These are phyloP conservation scores for Lenzites betulinus DNA, from an alignment of 768 basidiomycete species.

Conservation along the genomic window DNA sequence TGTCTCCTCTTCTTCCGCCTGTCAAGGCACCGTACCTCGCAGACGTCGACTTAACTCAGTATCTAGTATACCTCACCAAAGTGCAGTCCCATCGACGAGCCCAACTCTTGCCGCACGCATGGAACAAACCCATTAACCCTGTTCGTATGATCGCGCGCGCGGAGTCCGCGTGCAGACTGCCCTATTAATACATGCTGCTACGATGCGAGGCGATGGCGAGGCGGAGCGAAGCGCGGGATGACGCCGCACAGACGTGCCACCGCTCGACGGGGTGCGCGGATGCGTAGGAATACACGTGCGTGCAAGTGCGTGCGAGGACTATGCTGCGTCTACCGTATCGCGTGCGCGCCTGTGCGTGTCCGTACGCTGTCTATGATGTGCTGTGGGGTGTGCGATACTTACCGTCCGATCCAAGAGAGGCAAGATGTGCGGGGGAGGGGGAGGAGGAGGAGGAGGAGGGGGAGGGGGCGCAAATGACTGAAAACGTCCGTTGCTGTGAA, in stretches of 20 bases:
- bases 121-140: not conserved
- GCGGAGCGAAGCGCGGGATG: not conserved
- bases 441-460: too few relatives aligned
- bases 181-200: not conserved
- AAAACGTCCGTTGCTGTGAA: not conserved
- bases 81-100: too few relatives aligned
- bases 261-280: not conserved
- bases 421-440: too few relatives aligned
- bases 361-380: not conserved
- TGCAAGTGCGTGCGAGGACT: slow-evolving; percentile 2
- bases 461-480: not conserved
- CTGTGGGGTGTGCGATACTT: not conserved
- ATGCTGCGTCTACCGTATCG: slow-evolving; percentile 14
- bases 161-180: not conserved
- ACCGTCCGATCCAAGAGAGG: not conserved
- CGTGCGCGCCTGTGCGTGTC: slow-evolving; percentile 1
- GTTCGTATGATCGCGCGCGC: not conserved
- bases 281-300: slow-evolving; percentile 12
- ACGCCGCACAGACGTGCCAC: not conserved
- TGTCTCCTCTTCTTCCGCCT: too few relatives aligned
- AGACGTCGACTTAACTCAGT: too few relatives aligned
- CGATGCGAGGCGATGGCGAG: not conserved
- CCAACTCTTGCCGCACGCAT: too few relatives aligned
- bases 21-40: too few relatives aligned
- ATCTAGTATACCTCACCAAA: too few relatives aligned